These are phyloP conservation scores for Penicillium sp. DNA, from an alignment of 2,329 filamentous ascomycete genomes.

Conservation along the genomic window DNA sequence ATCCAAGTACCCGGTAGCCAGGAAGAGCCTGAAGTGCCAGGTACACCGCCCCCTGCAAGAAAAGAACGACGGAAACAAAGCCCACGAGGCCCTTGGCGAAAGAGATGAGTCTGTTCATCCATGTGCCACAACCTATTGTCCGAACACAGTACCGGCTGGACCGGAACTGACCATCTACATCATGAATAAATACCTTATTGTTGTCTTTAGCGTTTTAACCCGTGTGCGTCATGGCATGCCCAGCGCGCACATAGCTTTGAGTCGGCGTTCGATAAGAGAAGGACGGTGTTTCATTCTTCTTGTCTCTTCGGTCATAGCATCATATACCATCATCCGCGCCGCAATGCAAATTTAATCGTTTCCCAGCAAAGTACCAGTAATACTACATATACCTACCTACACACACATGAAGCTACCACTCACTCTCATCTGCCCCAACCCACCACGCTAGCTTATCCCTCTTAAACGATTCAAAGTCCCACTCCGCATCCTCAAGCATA, in stretches of 20 bases:
- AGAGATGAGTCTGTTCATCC: background rate
- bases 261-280: background rate
- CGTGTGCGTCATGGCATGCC: background rate
- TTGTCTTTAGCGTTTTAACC: background rate
- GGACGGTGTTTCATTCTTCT: background rate
- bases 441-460: slow-evolving; percentile 60
- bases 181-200: background rate
- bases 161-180: background rate
- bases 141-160: background rate
- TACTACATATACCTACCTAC: background rate
- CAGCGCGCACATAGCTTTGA: background rate
- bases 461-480: slow-evolving; percentile 80
- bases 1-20: slow-evolving; percentile 28
- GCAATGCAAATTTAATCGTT: background rate
- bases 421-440: slow-evolving; percentile 43
- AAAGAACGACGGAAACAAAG: slow-evolving; percentile 1
- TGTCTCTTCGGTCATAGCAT: slow-evolving; percentile 8
- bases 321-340: slow-evolving; percentile 19
- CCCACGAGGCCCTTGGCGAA: slow-evolving; percentile 1
- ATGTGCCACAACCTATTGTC: background rate
- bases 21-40: slow-evolving; percentile 11
- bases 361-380: too few relatives aligned
- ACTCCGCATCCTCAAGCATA: slow-evolving; percentile 62
- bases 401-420: slow-evolving; percentile 25
- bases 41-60: slow-evolving; percentile 20